phyloP scores from a whole-genome alignment of 257 asterid species.

The Solanum sejunctum region DNA sequence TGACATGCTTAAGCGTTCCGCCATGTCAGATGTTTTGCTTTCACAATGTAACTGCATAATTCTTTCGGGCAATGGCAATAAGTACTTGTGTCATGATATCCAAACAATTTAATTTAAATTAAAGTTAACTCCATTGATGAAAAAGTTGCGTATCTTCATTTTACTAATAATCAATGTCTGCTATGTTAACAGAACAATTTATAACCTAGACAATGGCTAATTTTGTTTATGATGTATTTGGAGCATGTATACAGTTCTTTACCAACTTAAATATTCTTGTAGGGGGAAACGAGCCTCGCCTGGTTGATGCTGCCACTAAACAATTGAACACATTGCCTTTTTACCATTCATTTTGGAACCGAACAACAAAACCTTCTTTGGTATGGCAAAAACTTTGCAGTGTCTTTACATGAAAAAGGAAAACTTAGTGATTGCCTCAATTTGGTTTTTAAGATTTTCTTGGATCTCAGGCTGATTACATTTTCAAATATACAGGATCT shows the following conservation, averaged over 20 bases:
- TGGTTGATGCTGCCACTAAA: slow-evolving; percentile 74
- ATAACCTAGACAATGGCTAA: not conserved
- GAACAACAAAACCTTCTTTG: slow-evolving; percentile 89
- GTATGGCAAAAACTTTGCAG: slow-evolving; percentile 17
- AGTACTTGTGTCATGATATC: not conserved
- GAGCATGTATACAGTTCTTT: not conserved
- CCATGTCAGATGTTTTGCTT: not conserved
- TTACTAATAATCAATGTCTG: not conserved
- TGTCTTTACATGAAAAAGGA: not conserved
- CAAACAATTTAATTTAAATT: not conserved
- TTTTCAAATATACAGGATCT: slow-evolving; percentile 47
- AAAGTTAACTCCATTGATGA: not conserved
- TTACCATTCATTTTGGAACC: slow-evolving; percentile 96
- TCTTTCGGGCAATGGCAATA: not conserved
- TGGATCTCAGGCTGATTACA: not conserved
- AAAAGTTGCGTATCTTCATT: not conserved
- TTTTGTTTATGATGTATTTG: not conserved
- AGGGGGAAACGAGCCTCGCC: slow-evolving; percentile 96
- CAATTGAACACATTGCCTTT: slow-evolving; percentile 86
- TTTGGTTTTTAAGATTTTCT: not conserved
- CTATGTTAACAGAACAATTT: not conserved
- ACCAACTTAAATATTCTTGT: not conserved
- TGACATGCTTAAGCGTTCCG: not conserved
- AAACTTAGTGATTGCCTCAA: not conserved
- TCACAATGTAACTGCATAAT: not conserved